Evolutionary conservation across 1,139 yeast species (phyloP), one percentile per base, ranked within the genome.

Genomic region (Blastobotrys petasosporus): DNA sequence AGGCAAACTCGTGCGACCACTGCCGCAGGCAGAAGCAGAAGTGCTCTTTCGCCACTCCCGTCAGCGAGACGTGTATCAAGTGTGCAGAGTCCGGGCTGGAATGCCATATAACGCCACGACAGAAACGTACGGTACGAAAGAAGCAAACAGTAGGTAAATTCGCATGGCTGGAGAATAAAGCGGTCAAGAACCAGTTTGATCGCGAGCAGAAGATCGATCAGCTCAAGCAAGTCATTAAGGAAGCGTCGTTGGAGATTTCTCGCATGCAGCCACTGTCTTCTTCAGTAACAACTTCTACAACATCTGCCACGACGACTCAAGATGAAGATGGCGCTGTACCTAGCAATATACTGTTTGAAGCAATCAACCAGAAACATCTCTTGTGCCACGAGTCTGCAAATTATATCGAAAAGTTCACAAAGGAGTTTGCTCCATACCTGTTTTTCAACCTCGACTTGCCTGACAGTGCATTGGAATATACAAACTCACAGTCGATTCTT

Each of bases 11-110:
- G 1, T 77, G 82, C 62, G 80, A 80, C 6, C 60, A 82, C 49
- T 77, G 82, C 53, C 76, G 77, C 48, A 57, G 80, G 38, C 64
- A 76, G 31, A 77, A 77, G 55, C 74, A 75, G 70, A 69, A 76
- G 51, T 77, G 82, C 58, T 69, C 71, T 3, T 77, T 71, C 57
- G 75, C 74, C 30, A 72, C 72, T 48, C 80, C 80, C 1, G 56
- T 59, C 10, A 68, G 62, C 51, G 60, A 60, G 31, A 59, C 76
- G n/a, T 77, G 82, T 58, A 67, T 66, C 29, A 57, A 80, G 46
- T 77, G 82, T 55, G 67, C 63, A 46, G 63, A 68, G 33, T 67
- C 74, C 2, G 69, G 69, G 1, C 66, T 74, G 9, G 65, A 64
- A 45, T 77, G 82, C 54, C 74, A 45, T 5, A 64, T 68, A 13